Conservation (phyloP, 2,329 filamentous ascomycete genomes). For the Escovopsis sp. region DNA sequence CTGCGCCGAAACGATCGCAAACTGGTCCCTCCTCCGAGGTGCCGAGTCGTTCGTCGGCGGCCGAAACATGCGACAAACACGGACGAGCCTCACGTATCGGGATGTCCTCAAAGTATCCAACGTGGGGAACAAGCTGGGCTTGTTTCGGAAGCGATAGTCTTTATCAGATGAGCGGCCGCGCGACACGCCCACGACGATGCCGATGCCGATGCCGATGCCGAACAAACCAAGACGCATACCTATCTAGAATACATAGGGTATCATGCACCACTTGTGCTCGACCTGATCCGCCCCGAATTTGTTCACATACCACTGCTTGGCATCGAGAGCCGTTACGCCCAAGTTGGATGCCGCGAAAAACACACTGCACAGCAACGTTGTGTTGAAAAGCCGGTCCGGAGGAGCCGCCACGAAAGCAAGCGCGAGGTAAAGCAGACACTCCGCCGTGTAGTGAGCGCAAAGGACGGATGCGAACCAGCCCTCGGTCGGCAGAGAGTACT, state of each 20-base stretch:
- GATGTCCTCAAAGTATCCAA: constrained; percentile 76
- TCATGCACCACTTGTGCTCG: constrained; percentile 55
- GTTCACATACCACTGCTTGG: constrained; percentile 60
- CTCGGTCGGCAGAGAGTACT: constrained; percentile 67
- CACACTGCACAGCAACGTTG: constrained; percentile 54
- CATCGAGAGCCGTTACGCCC: constrained; percentile 64
- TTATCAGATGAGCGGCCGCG: too few species aligned
- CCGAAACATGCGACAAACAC: constrained; percentile 39
- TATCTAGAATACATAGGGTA: constrained; percentile 49
- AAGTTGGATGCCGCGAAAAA: constrained; percentile 68
- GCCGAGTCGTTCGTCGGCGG: constrained; percentile 32
- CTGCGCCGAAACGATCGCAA: constrained; percentile 46
- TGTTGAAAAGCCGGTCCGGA: constrained; percentile 48
- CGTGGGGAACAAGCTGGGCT: constrained; percentile 51
- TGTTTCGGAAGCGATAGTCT: constrained; percentile 25
- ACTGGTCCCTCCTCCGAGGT: constrained; percentile 54
- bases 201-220: too few species aligned
- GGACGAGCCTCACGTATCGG: constrained; percentile 65
- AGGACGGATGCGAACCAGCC: constrained; percentile 59
- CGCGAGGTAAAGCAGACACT: constrained; percentile 72
- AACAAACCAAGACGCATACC: background rate
- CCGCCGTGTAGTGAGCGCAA: constrained; percentile 84
- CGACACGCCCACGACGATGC: background rate
- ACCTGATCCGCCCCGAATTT: constrained; percentile 59
- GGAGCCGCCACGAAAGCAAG: constrained; percentile 64